Percentiles rank a stretch among this genome's conserved stretches.
These are phyloP conservation scores for Venturia carpophila DNA, from an alignment of 2,329 filamentous ascomycete genomes.

Conservation along the genomic window DNA sequence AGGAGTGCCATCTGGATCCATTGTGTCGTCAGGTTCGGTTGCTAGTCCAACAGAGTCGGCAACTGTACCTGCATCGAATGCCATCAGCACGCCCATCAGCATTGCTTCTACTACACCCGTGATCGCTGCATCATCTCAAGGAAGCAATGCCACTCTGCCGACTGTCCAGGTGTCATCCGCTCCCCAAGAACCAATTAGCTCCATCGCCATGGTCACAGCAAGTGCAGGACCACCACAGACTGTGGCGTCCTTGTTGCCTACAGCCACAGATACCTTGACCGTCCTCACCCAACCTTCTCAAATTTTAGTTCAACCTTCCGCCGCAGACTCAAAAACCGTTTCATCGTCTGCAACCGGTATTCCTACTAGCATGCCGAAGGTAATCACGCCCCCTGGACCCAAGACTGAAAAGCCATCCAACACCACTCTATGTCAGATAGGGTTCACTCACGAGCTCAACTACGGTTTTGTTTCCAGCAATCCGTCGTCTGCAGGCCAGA, in stretches of 20 bases:
- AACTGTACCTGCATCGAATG: not conserved
- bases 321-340: not conserved
- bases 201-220: not conserved
- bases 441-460: slow-evolving; percentile 72
- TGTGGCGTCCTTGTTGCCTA: not conserved
- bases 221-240: not conserved
- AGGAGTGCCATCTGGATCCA: not conserved
- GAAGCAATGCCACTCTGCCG: not conserved
- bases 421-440: slow-evolving; percentile 69
- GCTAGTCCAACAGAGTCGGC: not conserved
- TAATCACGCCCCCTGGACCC: slow-evolving; percentile 63
- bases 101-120: not conserved
- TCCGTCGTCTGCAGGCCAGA: slow-evolving; percentile 67
- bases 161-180: not conserved
- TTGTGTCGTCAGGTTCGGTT: not conserved
- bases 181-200: not conserved
- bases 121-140: not conserved
- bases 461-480: slow-evolving; percentile 73
- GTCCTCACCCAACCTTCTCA: not conserved
- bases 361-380: slow-evolving; percentile 61
- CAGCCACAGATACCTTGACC: slow-evolving; percentile 3
- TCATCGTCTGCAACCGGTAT: slow-evolving; percentile 30
- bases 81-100: not conserved
- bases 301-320: slow-evolving; percentile 7
- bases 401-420: slow-evolving; percentile 51